phyloP scores from a whole-genome alignment of 768 basidiomycete species.

The Candolleomyces eurysporus region DNA sequence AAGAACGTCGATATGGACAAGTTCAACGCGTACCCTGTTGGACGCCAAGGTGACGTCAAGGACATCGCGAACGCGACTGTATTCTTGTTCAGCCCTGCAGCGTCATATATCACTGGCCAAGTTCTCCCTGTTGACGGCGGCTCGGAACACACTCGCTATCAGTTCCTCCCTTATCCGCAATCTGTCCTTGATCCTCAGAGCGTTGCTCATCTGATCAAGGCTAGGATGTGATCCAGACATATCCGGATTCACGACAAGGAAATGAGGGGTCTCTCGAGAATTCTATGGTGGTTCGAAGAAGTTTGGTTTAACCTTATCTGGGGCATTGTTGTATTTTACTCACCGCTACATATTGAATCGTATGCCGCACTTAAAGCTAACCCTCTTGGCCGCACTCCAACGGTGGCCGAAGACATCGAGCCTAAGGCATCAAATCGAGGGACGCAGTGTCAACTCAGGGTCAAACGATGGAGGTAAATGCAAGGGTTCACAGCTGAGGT shows the following conservation, averaged over 20 bases:
- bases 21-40: constrained; percentile 27
- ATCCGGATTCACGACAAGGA: too few species aligned
- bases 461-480: too few species aligned
- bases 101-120: constrained; percentile 74
- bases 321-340: too few species aligned
- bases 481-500: not conserved
- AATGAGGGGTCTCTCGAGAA: too few species aligned
- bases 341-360: too few species aligned
- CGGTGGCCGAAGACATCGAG: too few species aligned
- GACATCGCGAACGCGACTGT: constrained; percentile 73
- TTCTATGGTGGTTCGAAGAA: too few species aligned
- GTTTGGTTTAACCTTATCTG: too few species aligned
- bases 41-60: constrained; percentile 54
- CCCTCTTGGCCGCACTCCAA: too few species aligned
- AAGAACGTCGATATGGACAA: constrained; percentile 21
- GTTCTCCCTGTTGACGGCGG: constrained; percentile 73
- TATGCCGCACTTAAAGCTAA: too few species aligned
- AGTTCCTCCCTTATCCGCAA: constrained; percentile 59
- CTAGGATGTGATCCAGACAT: constrained; percentile 32
- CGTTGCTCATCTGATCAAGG: constrained; percentile 49
- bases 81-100: constrained; percentile 83
- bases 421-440: too few species aligned
- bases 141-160: constrained; percentile 47
- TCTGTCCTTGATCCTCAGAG: constrained; percentile 59
- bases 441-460: too few species aligned